Evolutionary conservation across 176 grass and related monocot genomes (phyloP).

Genomic region (Eragrostis nindensis): DNA sequence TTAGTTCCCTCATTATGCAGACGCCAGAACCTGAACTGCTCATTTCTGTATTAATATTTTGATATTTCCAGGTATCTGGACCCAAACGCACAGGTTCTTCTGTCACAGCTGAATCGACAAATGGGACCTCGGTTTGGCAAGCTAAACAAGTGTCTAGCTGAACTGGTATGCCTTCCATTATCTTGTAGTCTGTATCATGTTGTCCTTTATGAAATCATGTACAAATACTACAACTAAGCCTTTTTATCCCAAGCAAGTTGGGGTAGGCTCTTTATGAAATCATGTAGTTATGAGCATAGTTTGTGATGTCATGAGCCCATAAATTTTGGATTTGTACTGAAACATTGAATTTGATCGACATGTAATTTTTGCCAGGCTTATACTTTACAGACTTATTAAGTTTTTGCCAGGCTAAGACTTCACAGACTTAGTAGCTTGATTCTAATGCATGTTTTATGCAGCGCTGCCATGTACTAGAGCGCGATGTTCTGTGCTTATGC

Average conservation of each 20-base stretch:
- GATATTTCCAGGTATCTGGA: slow-evolving; percentile 71
- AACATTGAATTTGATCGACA: not conserved
- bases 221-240: no score
- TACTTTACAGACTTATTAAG: not conserved
- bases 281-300: not conserved
- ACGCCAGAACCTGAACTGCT: slow-evolving; percentile 1
- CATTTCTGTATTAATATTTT: slow-evolving; percentile 3
- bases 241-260: no score
- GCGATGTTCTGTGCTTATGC: slow-evolving; percentile 6
- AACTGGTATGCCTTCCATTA: slow-evolving; percentile 58
- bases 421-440: not conserved
- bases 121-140: slow-evolving; percentile 93
- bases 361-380: not conserved
- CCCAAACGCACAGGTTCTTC: slow-evolving; percentile 76
- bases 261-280: not conserved
- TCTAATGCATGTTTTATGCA: not conserved
- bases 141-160: slow-evolving; percentile 82
- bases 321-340: not conserved
- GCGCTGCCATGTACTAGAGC: not conserved
- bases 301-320: not conserved
- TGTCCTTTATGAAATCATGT: not conserved
- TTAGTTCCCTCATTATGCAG: not conserved
- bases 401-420: not conserved
- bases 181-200: not conserved
- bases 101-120: slow-evolving; percentile 88